Base-by-base conservation (phyloP, 1,284 basidiomycete species). In the Kwoniella shivajii region DNA sequence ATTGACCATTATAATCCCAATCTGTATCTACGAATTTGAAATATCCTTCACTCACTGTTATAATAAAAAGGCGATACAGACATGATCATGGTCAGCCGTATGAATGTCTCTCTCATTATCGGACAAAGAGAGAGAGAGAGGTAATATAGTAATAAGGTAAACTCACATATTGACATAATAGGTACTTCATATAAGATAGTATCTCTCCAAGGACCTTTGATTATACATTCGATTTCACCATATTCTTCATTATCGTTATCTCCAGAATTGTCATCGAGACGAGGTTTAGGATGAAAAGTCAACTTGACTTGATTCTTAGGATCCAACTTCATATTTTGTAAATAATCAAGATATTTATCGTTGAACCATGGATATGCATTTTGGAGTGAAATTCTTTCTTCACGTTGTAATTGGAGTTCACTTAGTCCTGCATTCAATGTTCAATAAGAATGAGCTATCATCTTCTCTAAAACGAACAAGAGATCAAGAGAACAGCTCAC, bases 141-240 rank as follows among this genome's bases (percentile, higher is more conserved):
- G n/a, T n/a, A n/a, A n/a, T n/a, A n/a, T n/a, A n/a, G n/a, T n/a
- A n/a, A n/a, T n/a, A n/a, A n/a, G n/a, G n/a, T n/a, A n/a, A 84
- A 83, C 78, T 92, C 86, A 77, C 90, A 80, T 65, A 87, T 88
- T 9, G 91, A 86, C 90, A 97, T 92, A 44, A 97, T 81, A 1
- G 92, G 93, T 0, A 98, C 92, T 78, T 99, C 95, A 86, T 96
- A 99, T 18, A 97, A 79, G 58, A 99, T 97, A 6, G 90, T 86
- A 63, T 97, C 92, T 0, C 80, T 80, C 95, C 96, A 99, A 3
- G 83, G 82, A 0, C 95, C 95, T 29, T 74, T 72, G 10, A 87
- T 85, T 56, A 84, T 83, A 58, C 98, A 86, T 51, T 88, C 84
- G 36, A 98, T 80, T 54, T 83, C 78, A 0, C 95, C 51, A 16